Base-by-base conservation (phyloP, 163 green algal species). In the Chlorella variabilis region DNA sequence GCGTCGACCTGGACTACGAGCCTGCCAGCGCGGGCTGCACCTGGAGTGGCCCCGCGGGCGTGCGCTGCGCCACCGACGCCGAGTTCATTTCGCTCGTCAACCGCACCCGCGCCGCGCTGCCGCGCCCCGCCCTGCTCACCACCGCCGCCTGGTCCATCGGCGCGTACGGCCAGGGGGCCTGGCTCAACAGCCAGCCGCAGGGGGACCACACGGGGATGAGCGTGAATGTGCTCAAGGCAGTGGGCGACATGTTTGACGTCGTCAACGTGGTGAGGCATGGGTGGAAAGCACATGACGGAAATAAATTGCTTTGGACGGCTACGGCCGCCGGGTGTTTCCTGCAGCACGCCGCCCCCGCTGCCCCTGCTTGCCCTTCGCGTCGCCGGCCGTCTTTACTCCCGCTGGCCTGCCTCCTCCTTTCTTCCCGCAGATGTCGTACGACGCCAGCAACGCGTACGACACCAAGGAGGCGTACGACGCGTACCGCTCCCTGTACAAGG, bases 1-100 rank as follows among this genome's bases (percentile, higher is more conserved):
- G 83, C 8, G 77, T 87, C 13, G 83, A 87, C 58, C 49, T 87
- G 25, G 83, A 87, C 23, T 87, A 78, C 29, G 83, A 87, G 56
- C 73, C 73, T 18, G 42, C 38, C 58, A 58, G 23, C n/a, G 41
- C 73, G 0, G 73, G 73, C n/a, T 80, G 73, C 56, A n/a, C 38
- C n/a, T 62, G n/a, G n/a, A n/a, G 33, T 23, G 21, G 54, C 17
- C 29, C 38, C 27, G 38, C 73, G 6, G 58, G 54, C 21, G 59
- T 81, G 15, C 48, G 31, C 20, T 87, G 83, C 54, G 17, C 31
- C 21, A 84, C 78, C 3, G 83, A 87, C 18, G 41, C 68, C 29
- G 66, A 77, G 51, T 87, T 75, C 33, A 84, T 77, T 9, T 11
- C 29, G 5, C 45, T 63, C 1, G 56, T 87, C 2, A 63, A 36